Conservation (phyloP, 345 rosid species). For the Turritis glabra region DNA sequence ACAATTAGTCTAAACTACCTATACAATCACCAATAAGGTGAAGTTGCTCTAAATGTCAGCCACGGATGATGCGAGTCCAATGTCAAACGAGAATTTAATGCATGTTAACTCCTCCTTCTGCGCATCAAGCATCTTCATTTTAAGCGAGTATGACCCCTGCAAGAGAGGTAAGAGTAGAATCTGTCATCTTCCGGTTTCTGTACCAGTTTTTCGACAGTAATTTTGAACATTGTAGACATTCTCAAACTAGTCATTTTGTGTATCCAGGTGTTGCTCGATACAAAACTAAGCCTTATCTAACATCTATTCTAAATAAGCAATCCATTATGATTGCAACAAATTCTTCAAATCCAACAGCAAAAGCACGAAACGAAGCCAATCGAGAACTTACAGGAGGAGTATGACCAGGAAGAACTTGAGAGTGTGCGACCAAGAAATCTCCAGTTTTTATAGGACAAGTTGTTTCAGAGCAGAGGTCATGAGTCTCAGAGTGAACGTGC, state of each 20-base stretch:
- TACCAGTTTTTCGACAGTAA: background rate
- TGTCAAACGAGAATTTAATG: constrained; percentile 62
- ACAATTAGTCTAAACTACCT: background rate
- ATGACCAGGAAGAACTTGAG: constrained; percentile 76
- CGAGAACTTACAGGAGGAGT: constrained; percentile 84
- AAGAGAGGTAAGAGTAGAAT: background rate
- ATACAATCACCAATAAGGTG: background rate
- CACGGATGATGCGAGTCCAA: constrained; percentile 57
- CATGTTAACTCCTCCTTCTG: constrained; percentile 59
- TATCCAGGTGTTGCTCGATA: background rate
- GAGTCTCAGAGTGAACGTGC: constrained; percentile 73
- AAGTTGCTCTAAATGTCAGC: constrained; percentile 47
- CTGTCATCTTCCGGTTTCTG: background rate
- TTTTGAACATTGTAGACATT: background rate
- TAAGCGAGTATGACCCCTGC: constrained; percentile 83
- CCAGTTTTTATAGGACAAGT: constrained; percentile 75
- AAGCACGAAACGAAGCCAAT: background rate
- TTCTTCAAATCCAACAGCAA: background rate
- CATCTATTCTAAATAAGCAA: background rate
- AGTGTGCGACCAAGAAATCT: constrained; percentile 74
- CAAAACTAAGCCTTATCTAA: background rate
- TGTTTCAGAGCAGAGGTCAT: constrained; percentile 82
- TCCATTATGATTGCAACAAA: background rate
- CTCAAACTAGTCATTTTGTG: background rate
- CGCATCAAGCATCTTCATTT: constrained; percentile 77